A percentile compares a stretch with the other conserved stretches of the same genome.
phyloP scores from a whole-genome alignment of 2,329 filamentous ascomycete genomes.

The Scorias spongiosa region DNA sequence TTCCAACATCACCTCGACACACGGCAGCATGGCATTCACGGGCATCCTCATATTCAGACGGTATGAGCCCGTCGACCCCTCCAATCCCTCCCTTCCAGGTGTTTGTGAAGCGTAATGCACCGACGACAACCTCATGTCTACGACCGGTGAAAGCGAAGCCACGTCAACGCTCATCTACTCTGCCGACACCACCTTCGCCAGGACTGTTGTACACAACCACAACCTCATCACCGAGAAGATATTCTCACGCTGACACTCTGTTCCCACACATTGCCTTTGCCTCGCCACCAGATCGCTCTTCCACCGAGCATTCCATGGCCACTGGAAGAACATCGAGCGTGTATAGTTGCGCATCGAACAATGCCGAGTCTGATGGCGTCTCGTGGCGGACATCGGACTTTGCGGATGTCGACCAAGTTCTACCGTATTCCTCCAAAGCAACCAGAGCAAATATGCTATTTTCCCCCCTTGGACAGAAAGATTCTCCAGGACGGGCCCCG shows the following conservation, averaged over 20 bases:
- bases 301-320: background rate
- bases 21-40: background rate
- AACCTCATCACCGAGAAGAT: background rate
- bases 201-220: background rate
- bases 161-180: background rate
- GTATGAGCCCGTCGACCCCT: background rate
- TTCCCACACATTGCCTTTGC: background rate
- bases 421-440: slow-evolving; percentile 16
- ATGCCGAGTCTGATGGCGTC: slow-evolving; percentile 7
- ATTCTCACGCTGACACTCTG: background rate
- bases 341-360: slow-evolving; percentile 18
- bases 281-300: background rate
- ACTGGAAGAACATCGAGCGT: slow-evolving; percentile 17
- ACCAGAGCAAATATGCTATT: background rate
- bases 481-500: slow-evolving; percentile 1
- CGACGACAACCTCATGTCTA: background rate
- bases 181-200: background rate
- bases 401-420: slow-evolving; percentile 10
- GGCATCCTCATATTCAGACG: background rate
- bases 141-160: background rate
- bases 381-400: slow-evolving; percentile 9
- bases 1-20: background rate
- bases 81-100: background rate
- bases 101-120: background rate
- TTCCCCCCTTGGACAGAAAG: too few relatives aligned